Evolutionary conservation across 2,329 filamentous ascomycete genomes (phyloP), one percentile per base, ranked within the genome.

Genomic region (Epichloe hybrida): DNA sequence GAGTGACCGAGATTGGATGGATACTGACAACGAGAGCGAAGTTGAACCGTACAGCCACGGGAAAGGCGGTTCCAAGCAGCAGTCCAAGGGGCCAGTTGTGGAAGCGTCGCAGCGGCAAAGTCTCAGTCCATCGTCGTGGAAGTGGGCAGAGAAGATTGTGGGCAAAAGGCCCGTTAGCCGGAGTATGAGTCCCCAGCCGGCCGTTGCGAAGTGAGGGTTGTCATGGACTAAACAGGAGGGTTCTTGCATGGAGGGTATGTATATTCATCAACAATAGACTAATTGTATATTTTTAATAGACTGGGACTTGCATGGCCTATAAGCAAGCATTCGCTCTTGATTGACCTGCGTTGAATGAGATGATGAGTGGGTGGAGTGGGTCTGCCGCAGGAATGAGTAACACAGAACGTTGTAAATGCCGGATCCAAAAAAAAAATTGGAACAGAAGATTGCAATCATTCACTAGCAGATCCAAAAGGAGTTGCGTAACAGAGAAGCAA

Each of bases 1-100:
- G 83, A 84, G 79, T 61, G 82, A 86, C 46, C 70, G 74, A 11
- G 80, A 84, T 61, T 83, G 80, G 69, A 69, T 70, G 9, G 79
- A 82, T 55, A 79, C 69, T 51, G 72, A 66, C 40, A 66, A 69
- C 42, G 72, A 74, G 52, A 73, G 66, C 59, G 72, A 70, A 49
- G 54, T 52, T 46, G 65, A 59, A 12, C 46, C 41, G 11, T 39
- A 45, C 47, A 51, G 49, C 23, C 56, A 59, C 31, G 60, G 56
- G 15, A 59, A 62, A 23, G 17, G 5, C 27, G 49, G 46, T 13
- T 31, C 15, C 39, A 40, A 45, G 35, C 40, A 49, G 38, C 21
- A 9, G 7, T 38, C 45, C 4, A 36, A 41, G 23, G 40, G n/a
- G n/a, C 15, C 46, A 50, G 49, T 55, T 36, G 58, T 58, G 53